These are phyloP conservation scores for Lipomyces chichibuensis DNA, from an alignment of 805 yeast genomes.

Conservation along the genomic window DNA sequence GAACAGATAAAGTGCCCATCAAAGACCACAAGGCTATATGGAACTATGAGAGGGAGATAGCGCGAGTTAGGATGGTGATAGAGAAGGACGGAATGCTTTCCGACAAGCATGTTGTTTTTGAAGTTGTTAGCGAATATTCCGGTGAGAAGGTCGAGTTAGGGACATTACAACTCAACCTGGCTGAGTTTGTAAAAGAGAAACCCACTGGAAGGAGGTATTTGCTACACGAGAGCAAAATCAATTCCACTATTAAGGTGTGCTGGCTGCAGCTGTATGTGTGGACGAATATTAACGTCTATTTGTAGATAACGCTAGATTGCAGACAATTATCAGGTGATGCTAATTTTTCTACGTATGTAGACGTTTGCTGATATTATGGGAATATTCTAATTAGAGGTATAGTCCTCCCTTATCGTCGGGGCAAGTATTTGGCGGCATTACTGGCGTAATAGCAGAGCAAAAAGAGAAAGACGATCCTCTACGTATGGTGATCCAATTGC, in stretches of 20 bases:
- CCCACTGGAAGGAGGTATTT: conserved; percentile 64
- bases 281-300: neutral
- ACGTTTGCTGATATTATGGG: neutral
- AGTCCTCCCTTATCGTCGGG: conserved; percentile 45
- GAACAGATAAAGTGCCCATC: conserved; percentile 52
- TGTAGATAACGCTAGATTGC: conserved; percentile 19
- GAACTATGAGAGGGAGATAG: conserved; percentile 49
- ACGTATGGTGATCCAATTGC: conserved; percentile 17
- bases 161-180: conserved; percentile 61
- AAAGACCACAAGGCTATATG: conserved; percentile 58
- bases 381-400: neutral
- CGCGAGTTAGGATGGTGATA: conserved; percentile 49
- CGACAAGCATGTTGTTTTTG: conserved; percentile 48
- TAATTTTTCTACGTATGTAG: conserved; percentile 27
- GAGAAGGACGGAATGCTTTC: conserved; percentile 46
- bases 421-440: conserved; percentile 56
- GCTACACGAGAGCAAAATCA: conserved; percentile 76
- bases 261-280: neutral
- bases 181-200: conserved; percentile 66
- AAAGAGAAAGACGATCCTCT: conserved; percentile 32
- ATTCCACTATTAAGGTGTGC: conserved; percentile 63
- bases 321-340: conserved; percentile 31
- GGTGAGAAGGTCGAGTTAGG: conserved; percentile 62
- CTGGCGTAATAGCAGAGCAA: conserved; percentile 47
- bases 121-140: conserved; percentile 51